Evolutionary conservation across 768 basidiomycete species (phyloP).

Genomic region (Suillus variegatus): DNA sequence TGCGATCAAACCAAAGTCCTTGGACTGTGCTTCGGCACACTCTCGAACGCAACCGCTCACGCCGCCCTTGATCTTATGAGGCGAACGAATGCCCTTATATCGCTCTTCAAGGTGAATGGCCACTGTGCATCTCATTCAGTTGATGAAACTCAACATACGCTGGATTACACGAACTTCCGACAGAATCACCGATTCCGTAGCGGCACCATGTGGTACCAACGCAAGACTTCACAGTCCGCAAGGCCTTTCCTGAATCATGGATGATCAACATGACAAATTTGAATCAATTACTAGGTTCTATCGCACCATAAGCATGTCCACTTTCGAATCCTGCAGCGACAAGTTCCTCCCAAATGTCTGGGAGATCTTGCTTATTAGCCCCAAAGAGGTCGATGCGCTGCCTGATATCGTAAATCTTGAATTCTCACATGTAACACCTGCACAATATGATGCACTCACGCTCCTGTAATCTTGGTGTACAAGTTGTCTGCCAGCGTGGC

Average conservation of each 20-base stretch:
- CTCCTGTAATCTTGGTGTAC: slow-evolving; percentile 63
- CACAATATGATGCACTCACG: slow-evolving; percentile 15
- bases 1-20: slow-evolving; percentile 77
- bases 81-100: slow-evolving; percentile 67
- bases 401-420: slow-evolving; percentile 29
- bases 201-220: slow-evolving; percentile 75
- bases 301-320: slow-evolving; percentile 72
- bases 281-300: background rate
- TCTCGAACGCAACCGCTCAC: slow-evolving; percentile 75
- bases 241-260: slow-evolving; percentile 37
- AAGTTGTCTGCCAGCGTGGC: slow-evolving; percentile 38
- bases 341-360: slow-evolving; percentile 67
- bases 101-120: slow-evolving; percentile 72
- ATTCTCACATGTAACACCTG: background rate
- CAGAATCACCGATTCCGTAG: slow-evolving; percentile 74
- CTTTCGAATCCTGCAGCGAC: slow-evolving; percentile 70
- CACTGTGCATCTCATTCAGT: slow-evolving; percentile 32
- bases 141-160: background rate
- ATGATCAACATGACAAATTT: background rate
- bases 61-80: slow-evolving; percentile 79
- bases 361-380: slow-evolving; percentile 67
- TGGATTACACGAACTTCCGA: slow-evolving; percentile 44
- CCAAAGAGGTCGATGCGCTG: slow-evolving; percentile 76
- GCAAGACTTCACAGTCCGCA: slow-evolving; percentile 78
- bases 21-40: slow-evolving; percentile 76